Evolutionary conservation across 345 rosid species (phyloP), one percentile per base, ranked within the genome.

Genomic region (Salix exigua): DNA sequence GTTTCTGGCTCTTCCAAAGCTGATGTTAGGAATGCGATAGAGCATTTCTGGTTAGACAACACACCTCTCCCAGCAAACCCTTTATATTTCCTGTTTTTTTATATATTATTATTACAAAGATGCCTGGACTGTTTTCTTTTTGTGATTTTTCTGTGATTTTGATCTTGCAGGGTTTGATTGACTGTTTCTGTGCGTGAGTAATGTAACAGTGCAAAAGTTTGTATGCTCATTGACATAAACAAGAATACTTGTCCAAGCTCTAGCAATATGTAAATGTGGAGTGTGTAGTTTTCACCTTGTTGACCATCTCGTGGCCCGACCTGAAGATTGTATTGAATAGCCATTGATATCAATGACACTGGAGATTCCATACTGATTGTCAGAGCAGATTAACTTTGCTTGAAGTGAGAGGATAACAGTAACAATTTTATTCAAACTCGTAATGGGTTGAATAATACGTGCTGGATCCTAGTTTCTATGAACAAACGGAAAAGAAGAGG

Each of bases 211-310:
- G 62, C 14, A 3, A 9, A n/a, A 55, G 72, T n/a, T 42, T 25
- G 26, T 44, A 12, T 44, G 10, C 48, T 44, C 23, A 11, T 30
- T 23, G 70, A 67, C 44, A 67, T n/a, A 21, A 67, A 67, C 50
- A 38, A 67, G 71, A 64, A 67, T 67, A 38, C 71, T n/a, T 9
- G 48, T 68, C 53, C 33, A 31, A 68, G 30, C 71, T 40, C 33
- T 12, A 68, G 53, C 51, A 40, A 68, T 16, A n/a, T 42, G 55
- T 42, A 68, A 46, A 42, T 68, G 48, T 2, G n/a, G 31, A 68
- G 44, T 68, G n/a, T 12, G 71, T 42, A 40, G 17, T 68, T 68
- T 12, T 46, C 30, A 38, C 71, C 71, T 44, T 40, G 33, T 6
- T 25, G 51, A 68, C 14, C 53, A 68, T 68, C 51, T 25, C 2